These are phyloP conservation scores for Bonia amplexicaulis DNA, from an alignment of 176 grass and related monocot genomes.

Conservation along the genomic window DNA sequence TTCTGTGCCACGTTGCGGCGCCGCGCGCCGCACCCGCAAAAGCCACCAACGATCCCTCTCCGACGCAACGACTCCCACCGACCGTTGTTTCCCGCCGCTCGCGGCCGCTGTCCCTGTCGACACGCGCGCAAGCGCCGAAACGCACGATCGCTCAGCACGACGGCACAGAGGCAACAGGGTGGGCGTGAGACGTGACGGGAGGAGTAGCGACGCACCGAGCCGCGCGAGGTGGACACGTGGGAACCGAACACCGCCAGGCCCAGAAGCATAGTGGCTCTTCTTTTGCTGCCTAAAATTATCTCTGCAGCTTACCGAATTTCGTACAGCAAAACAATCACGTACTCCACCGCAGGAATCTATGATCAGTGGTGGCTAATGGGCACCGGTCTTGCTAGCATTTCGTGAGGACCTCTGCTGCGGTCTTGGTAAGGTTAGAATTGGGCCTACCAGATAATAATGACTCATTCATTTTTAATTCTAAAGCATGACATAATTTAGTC, in stretches of 20 bases:
- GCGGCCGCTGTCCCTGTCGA: background rate
- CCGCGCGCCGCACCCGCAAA: background rate
- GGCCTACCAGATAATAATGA: too few relatives aligned
- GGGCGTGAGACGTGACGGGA: background rate
- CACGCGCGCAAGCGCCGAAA: background rate
- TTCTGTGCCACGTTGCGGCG: background rate
- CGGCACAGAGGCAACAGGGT: background rate
- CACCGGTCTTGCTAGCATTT: slow-evolving; percentile 34
- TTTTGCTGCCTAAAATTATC: background rate
- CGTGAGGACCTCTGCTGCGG: slow-evolving; percentile 73
- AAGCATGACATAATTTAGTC: too few relatives aligned
- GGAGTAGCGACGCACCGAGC: background rate
- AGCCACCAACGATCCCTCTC: background rate
- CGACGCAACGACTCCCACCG: background rate
- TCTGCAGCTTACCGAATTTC: background rate
- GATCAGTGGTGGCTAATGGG: background rate
- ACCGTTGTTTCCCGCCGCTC: background rate
- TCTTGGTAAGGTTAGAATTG: slow-evolving; percentile 31
- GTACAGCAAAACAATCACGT: background rate
- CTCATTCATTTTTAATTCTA: too few relatives aligned
- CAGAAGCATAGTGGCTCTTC: background rate
- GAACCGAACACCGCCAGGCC: background rate
- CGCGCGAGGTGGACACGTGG: background rate
- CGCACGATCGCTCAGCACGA: background rate
- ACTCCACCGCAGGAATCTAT: background rate